Evolutionary conservation across 306 rosid species (phyloP).

Genomic region (Cucumis cinereus): DNA sequence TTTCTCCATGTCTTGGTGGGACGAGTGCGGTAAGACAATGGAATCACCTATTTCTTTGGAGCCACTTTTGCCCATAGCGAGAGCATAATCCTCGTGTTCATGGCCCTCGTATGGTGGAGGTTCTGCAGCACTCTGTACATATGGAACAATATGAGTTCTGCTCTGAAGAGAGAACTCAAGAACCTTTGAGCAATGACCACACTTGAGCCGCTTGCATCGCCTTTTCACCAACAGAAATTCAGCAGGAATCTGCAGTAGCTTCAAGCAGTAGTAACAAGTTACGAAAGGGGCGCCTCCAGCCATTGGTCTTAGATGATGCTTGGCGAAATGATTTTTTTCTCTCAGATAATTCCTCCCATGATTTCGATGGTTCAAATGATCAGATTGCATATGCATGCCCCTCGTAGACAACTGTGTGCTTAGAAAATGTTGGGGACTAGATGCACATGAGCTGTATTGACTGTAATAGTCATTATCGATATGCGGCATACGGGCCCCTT

Average conservation of each 20-base stretch:
- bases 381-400: constrained; percentile 22
- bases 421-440: constrained; percentile 31
- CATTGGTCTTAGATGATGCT: constrained; percentile 57
- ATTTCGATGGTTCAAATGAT: constrained; percentile 27
- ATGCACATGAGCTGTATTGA: constrained; percentile 26
- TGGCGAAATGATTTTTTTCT: constrained; percentile 34
- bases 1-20: constrained; percentile 18
- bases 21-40: constrained; percentile 17
- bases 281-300: constrained; percentile 88
- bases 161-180: constrained; percentile 55
- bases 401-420: constrained; percentile 26
- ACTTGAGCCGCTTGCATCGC: constrained; percentile 43
- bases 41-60: constrained; percentile 47
- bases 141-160: constrained; percentile 42
- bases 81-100: constrained; percentile 23
- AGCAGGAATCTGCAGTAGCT: constrained; percentile 57
- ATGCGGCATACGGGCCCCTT: constrained; percentile 22
- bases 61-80: constrained; percentile 31
- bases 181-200: constrained; percentile 73
- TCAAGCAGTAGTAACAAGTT: constrained; percentile 56
- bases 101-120: constrained; percentile 38
- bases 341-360: constrained; percentile 23
- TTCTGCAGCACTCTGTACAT: constrained; percentile 14
- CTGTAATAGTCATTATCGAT: constrained; percentile 24
- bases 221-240: constrained; percentile 59